Conservation (phyloP, 2,329 filamentous ascomycete species). For the Colletotrichum noveboracense region DNA sequence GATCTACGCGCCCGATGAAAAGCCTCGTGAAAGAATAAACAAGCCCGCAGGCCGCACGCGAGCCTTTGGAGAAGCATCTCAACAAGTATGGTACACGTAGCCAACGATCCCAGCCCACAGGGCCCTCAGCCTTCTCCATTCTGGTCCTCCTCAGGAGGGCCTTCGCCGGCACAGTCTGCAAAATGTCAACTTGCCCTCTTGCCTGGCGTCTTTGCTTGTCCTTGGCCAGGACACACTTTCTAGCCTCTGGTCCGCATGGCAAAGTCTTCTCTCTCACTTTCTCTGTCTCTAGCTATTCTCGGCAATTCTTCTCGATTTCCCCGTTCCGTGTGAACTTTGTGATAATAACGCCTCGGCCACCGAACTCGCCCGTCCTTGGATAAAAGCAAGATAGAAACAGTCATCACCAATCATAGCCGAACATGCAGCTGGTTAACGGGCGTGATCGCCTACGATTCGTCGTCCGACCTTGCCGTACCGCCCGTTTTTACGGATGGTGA, state of each 20-base stretch:
- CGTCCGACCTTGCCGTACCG: conserved; percentile 41
- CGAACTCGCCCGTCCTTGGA: conserved; percentile 11
- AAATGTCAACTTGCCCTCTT: conserved; percentile 5
- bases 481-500: conserved; percentile 50
- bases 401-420: conserved; percentile 10
- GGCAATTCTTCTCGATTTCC: conserved; percentile 15
- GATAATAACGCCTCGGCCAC: conserved; percentile 12
- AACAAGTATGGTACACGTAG: conserved; percentile 16
- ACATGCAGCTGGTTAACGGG: background rate
- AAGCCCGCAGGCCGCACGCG: background rate
- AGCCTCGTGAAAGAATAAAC: background rate
- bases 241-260: background rate
- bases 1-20: background rate
- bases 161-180: background rate
- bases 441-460: conserved; percentile 37
- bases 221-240: background rate
- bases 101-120: conserved; percentile 2
- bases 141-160: background rate
- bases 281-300: conserved; percentile 1
- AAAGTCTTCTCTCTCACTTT: background rate
- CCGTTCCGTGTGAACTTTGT: conserved; percentile 14
- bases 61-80: background rate
- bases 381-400: conserved; percentile 14
- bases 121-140: background rate
- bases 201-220: background rate